Percentiles rank a stretch among this genome's conserved stretches.
These are phyloP conservation scores for Lichtheimia ramosa DNA, from an alignment of 371 early-diverging fungal species.

Conservation along the genomic window DNA sequence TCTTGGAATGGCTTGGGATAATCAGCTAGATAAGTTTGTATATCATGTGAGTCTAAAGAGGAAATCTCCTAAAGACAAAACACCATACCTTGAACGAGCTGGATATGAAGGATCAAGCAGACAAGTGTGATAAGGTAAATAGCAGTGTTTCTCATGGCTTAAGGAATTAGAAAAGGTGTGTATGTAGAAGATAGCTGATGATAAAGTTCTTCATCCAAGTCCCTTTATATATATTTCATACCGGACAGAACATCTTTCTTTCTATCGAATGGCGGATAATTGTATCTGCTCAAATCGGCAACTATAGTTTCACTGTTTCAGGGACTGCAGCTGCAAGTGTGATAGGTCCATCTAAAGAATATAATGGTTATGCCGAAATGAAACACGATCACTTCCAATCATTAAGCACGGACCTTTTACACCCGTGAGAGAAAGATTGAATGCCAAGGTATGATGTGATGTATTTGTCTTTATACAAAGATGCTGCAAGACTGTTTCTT, in stretches of 20 bases:
- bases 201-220: neutral
- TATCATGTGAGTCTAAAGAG: neutral
- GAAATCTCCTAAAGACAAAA: neutral
- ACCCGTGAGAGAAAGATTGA: too few relatives aligned
- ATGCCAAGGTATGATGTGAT: too few relatives aligned
- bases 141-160: neutral
- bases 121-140: neutral
- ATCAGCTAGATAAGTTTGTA: neutral
- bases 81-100: neutral
- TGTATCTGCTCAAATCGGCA: too few relatives aligned
- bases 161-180: neutral
- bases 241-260: neutral
- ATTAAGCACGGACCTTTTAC: too few relatives aligned
- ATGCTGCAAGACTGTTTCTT: too few relatives aligned
- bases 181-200: neutral
- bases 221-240: neutral
- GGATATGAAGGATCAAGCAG: neutral
- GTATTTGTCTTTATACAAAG: too few relatives aligned
- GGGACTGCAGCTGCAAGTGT: too few relatives aligned
- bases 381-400: too few relatives aligned
- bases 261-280: neutral
- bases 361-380: too few relatives aligned
- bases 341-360: too few relatives aligned
- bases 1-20: slow-evolving; percentile 1
- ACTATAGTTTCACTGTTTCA: too few relatives aligned